Percentiles rank a stretch among this genome's conserved stretches.
Conservation (phyloP, 2,329 filamentous ascomycete species). For the Pestalotiopsis sp. region DNA sequence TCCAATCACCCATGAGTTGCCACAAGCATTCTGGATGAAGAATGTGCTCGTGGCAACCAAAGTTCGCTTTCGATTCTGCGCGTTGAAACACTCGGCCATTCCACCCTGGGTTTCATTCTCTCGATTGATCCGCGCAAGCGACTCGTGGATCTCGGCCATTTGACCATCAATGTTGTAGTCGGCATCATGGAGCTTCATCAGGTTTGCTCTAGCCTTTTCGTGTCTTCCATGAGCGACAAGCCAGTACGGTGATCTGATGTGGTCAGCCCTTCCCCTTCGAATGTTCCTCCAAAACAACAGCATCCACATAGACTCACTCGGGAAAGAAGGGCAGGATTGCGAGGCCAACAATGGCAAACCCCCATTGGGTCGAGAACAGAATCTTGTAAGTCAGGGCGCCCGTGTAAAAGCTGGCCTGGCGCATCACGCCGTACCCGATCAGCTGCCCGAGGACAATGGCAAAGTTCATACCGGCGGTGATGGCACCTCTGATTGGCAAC, state of each 20-base stretch:
- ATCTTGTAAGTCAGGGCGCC: conserved; percentile 26
- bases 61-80: conserved; percentile 20
- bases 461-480: conserved; percentile 26
- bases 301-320: neutral
- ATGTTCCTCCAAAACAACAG: neutral
- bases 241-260: conserved; percentile 28
- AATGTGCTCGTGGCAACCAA: conserved; percentile 30
- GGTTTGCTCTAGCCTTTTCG: conserved; percentile 30
- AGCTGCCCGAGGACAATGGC: conserved; percentile 25
- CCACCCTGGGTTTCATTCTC: conserved; percentile 25
- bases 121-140: conserved; percentile 23
- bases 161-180: conserved; percentile 32
- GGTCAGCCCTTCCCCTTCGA: conserved; percentile 22
- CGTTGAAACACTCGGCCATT: conserved; percentile 22
- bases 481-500: conserved; percentile 24
- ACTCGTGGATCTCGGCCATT: conserved; percentile 31
- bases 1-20: conserved; percentile 34
- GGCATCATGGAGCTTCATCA: conserved; percentile 27
- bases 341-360: conserved; percentile 28
- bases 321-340: conserved; percentile 25
- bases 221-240: conserved; percentile 27
- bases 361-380: conserved; percentile 35
- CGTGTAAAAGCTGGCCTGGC: conserved; percentile 26
- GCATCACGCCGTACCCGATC: conserved; percentile 24
- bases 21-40: conserved; percentile 32